Conservation (phyloP, 345 rosid species). For the Sisymbrium irio region DNA sequence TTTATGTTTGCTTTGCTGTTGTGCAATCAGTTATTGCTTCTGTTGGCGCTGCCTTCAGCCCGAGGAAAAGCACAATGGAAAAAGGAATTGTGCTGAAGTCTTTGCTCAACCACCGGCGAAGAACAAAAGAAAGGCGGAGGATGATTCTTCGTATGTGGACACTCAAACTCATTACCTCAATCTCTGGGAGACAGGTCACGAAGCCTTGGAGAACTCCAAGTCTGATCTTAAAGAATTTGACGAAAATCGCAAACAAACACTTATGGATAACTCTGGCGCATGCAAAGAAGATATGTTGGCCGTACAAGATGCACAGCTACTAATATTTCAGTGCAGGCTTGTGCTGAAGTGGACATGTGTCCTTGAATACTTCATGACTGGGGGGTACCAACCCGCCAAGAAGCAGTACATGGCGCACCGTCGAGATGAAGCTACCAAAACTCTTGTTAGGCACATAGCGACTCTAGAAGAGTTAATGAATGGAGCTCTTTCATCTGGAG, state of each 20-base stretch:
- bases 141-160: too few relatives aligned
- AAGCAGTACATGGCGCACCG: neutral
- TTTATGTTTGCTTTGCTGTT: neutral
- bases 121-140: too few relatives aligned
- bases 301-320: neutral
- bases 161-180: neutral
- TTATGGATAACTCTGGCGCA: neutral
- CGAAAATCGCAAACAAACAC: neutral
- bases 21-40: neutral
- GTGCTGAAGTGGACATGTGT: slow-evolving; percentile 13
- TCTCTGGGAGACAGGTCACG: neutral
- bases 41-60: slow-evolving; percentile 1
- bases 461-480: neutral
- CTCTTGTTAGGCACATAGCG: neutral
- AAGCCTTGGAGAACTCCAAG: neutral
- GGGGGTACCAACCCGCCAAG: neutral
- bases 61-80: neutral
- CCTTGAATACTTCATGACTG: neutral
- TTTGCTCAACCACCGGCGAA: neutral
- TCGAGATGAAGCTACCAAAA: neutral
- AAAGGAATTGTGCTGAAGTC: neutral
- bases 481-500: neutral
- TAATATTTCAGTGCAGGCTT: neutral
- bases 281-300: neutral
- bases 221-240: neutral